Evolutionary conservation across 2,329 filamentous ascomycete species (phyloP), one percentile per base, ranked within the genome.

Genomic region (Sclerotinia nivalis): DNA sequence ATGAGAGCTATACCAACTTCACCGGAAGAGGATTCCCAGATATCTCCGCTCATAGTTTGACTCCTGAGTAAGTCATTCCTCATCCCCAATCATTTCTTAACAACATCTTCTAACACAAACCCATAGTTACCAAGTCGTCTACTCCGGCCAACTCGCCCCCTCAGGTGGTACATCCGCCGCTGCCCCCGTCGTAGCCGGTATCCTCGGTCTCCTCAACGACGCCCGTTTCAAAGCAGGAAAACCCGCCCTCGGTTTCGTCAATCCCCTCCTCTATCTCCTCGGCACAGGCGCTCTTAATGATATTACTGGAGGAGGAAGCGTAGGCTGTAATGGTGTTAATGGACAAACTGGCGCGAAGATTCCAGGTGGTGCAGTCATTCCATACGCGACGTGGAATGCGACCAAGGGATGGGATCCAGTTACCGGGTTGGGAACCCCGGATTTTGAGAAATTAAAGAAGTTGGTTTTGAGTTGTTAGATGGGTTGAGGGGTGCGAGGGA

Each of bases 161-260:
- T 81, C 86, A 49, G 82, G 81, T 37, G 86, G 86, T 6, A 85
- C 83, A 2, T 84, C 81, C 7, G 86, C 86, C 18, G 83, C 86
- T 1, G 79, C 85, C 0, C 89, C 89, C 0, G 80, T 86, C 0
- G 84, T 86, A 1, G 83, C 86, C 1, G 86, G 83, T 18, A 82
- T 90, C 69, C 81, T 91, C 50, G 81, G 84, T 3, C 81, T 91
- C 5, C 80, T 91, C 62, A 91, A 91, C 73, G 88, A 89, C 71
- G 86, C 86, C 0, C 80, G 87, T 43, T 77, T 89, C 31, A 79
- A 82, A 0, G 80, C 80, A 15, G 85, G 85, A 4, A 83, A 85
- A 37, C 74, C 75, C 8, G 73, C 77, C 1, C 74, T 82, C 2
- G 81, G 81, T 8, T 82, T 81, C 74, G 69, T 82, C 64, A 83